Percentiles rank a stretch among this genome's conserved stretches.
phyloP scores from a whole-genome alignment of 768 basidiomycete species.

The Leccinum obscurum region DNA sequence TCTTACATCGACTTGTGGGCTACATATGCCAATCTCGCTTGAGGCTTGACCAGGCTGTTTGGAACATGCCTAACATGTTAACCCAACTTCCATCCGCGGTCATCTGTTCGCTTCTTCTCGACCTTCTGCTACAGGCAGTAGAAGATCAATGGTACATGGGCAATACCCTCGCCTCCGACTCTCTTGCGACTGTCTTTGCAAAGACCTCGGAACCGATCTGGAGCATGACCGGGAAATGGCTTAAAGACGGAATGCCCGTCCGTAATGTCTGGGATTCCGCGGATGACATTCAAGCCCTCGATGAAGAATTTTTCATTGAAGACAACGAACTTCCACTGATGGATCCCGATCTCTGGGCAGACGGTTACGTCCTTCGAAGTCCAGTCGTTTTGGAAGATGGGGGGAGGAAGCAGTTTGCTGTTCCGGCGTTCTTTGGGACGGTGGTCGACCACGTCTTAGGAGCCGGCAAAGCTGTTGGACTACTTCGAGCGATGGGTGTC shows the following conservation, averaged over 20 bases:
- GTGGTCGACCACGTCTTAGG: constrained; percentile 59
- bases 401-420: constrained; percentile 27
- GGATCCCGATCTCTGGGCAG: constrained; percentile 79
- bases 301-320: constrained; percentile 83
- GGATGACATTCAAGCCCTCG: constrained; percentile 35
- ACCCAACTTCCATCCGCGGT: constrained; percentile 48
- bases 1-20: constrained; percentile 40
- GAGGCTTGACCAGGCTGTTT: constrained; percentile 34
- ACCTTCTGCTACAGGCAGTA: constrained; percentile 56
- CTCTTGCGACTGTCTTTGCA: constrained; percentile 62
- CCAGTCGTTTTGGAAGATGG: constrained; percentile 30
- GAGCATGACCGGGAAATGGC: constrained; percentile 71
- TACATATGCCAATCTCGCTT: constrained; percentile 32
- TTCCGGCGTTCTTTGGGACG: constrained; percentile 64
- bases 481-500: constrained; percentile 57
- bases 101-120: constrained; percentile 58
- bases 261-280: constrained; percentile 33
- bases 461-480: constrained; percentile 76
- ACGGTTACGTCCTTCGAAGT: constrained; percentile 63
- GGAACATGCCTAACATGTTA: constrained; percentile 42
- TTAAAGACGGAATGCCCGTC: constrained; percentile 69
- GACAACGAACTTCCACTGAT: constrained; percentile 61
- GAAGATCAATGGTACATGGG: constrained; percentile 62
- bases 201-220: constrained; percentile 69
- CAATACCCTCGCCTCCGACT: constrained; percentile 52